Percentiles rank a stretch among this genome's conserved stretches.
phyloP scores from a whole-genome alignment of 148 eudicot genomes.

The Silene conica region DNA sequence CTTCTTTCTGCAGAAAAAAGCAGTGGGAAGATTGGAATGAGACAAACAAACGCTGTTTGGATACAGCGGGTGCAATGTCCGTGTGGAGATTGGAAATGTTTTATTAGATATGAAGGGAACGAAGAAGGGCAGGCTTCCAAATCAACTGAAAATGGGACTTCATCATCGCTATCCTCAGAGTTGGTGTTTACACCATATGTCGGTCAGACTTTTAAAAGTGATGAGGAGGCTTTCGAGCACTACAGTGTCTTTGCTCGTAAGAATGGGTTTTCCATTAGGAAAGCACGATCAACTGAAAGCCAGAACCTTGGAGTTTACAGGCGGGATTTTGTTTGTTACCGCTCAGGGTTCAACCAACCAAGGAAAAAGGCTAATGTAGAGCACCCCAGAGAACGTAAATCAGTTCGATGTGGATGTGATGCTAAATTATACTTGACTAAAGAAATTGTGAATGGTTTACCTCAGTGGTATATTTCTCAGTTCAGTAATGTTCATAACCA shows the following conservation, averaged over 20 bases:
- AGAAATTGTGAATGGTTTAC: slow-evolving; percentile 51
- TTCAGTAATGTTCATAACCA: slow-evolving; percentile 79
- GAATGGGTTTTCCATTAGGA: slow-evolving; percentile 70
- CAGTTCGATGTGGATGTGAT: slow-evolving; percentile 76
- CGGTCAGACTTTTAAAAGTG: slow-evolving; percentile 51
- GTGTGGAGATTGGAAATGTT: slow-evolving; percentile 77
- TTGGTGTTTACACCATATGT: slow-evolving; percentile 55
- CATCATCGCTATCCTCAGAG: slow-evolving; percentile 24
- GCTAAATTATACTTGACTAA: slow-evolving; percentile 64
- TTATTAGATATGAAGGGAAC: slow-evolving; percentile 47
- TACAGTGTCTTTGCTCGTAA: slow-evolving; percentile 56
- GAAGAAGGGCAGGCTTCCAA: slow-evolving; percentile 35
- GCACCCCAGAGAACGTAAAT: slow-evolving; percentile 71
- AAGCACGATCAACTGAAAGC: slow-evolving; percentile 67
- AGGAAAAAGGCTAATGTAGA: slow-evolving; percentile 61
- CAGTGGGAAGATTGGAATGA: not conserved
- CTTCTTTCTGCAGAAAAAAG: no score
- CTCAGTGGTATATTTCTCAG: slow-evolving; percentile 60
- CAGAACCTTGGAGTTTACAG: slow-evolving; percentile 60
- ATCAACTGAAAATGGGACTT: slow-evolving; percentile 25
- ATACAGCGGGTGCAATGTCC: slow-evolving; percentile 65
- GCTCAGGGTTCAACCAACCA: slow-evolving; percentile 65
- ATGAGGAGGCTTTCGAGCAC: slow-evolving; percentile 61
- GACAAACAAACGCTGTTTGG: slow-evolving; percentile 40
- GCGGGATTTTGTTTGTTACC: slow-evolving; percentile 73